These are phyloP conservation scores for Protea cynaroides DNA, from an alignment of 164 flowering plant species.

Conservation along the genomic window DNA sequence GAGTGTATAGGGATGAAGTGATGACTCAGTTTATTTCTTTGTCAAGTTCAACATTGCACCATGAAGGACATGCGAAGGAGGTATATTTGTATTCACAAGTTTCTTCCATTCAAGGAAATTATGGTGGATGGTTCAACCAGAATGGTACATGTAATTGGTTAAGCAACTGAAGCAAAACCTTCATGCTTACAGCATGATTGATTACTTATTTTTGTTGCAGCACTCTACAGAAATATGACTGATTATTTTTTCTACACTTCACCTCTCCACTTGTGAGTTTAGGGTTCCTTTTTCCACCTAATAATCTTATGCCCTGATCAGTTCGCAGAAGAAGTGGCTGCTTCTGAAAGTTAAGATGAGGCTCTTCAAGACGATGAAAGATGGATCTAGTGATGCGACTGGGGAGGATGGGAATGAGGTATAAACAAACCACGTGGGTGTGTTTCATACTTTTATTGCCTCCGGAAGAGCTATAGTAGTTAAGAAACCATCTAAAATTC, in stretches of 20 bases:
- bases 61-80: slow-evolving; percentile 78
- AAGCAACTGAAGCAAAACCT: too few species aligned
- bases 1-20: slow-evolving; percentile 61
- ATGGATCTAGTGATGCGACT: slow-evolving; percentile 3
- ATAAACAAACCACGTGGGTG: not conserved
- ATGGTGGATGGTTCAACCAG: too few species aligned
- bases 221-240: not conserved
- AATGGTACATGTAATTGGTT: too few species aligned
- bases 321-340: slow-evolving; percentile 15
- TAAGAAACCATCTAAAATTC: too few species aligned
- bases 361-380: slow-evolving; percentile 5
- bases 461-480: too few species aligned
- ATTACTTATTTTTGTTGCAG: too few species aligned
- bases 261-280: too few species aligned
- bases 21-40: slow-evolving; percentile 73
- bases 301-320: slow-evolving; percentile 4
- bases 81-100: slow-evolving; percentile 23
- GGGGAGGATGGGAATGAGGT: slow-evolving; percentile 12
- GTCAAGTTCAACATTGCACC: slow-evolving; percentile 79
- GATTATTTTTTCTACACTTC: not conserved
- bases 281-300: not conserved
- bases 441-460: too few species aligned
- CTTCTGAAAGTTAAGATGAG: slow-evolving; percentile 18
- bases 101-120: too few species aligned
- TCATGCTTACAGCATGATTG: too few species aligned